These are phyloP conservation scores for Lachancea kluyveri DNA, from an alignment of 805 yeast genomes.

Conservation along the genomic window DNA sequence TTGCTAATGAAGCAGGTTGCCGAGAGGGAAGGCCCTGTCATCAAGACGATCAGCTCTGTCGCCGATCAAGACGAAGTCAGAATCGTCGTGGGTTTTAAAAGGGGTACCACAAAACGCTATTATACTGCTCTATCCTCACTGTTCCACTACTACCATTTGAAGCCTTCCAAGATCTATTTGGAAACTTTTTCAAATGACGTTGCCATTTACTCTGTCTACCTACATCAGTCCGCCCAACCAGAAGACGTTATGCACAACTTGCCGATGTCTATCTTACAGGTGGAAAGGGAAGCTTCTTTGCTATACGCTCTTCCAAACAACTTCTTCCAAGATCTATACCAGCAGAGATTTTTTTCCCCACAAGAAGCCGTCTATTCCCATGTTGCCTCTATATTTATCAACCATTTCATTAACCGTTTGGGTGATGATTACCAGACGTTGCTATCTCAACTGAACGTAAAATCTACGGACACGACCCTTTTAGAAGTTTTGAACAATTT, in stretches of 20 bases:
- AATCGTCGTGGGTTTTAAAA: constrained; percentile 81
- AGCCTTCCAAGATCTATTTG: constrained; percentile 82
- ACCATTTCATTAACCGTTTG: constrained; percentile 89
- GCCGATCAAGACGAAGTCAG: constrained; percentile 80
- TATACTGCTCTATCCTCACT: constrained; percentile 81
- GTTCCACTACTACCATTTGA: constrained; percentile 82
- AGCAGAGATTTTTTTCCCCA: constrained; percentile 71
- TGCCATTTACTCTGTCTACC: constrained; percentile 80
- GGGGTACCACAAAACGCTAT: constrained; percentile 77
- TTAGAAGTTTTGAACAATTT: constrained; percentile 70
- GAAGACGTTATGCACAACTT: constrained; percentile 28
- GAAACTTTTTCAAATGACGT: constrained; percentile 90
- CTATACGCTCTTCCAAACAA: constrained; percentile 88
- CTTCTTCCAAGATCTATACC: constrained; percentile 67
- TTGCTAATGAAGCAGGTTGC: constrained; percentile 64
- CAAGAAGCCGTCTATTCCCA: constrained; percentile 95
- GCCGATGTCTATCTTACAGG: constrained; percentile 79
- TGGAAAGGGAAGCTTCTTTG: constrained; percentile 89
- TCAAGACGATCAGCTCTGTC: constrained; percentile 68
- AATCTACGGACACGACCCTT: constrained; percentile 53
- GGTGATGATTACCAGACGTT: constrained; percentile 84
- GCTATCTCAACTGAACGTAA: constrained; percentile 54
- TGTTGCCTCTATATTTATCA: constrained; percentile 84
- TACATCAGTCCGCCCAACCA: constrained; percentile 52
- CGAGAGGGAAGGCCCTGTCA: constrained; percentile 83